phyloP scores from a whole-genome alignment of 768 basidiomycete genomes.

The Phanerochaete sordida region DNA sequence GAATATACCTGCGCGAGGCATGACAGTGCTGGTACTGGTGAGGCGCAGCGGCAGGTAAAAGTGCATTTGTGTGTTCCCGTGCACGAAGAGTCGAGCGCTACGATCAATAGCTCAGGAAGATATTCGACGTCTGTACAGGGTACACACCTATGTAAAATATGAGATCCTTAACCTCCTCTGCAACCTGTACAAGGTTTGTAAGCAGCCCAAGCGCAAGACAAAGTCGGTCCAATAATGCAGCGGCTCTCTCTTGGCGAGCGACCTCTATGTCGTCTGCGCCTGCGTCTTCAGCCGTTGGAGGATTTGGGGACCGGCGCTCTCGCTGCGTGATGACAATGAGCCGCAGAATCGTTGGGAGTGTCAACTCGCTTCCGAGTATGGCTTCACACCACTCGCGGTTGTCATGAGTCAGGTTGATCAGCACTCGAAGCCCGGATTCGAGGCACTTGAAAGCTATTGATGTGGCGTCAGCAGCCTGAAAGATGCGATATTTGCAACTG shows the following conservation, averaged over 20 bases:
- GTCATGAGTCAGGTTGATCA: constrained; percentile 69
- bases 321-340: constrained; percentile 40
- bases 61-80: constrained; percentile 47
- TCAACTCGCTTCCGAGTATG: constrained; percentile 43
- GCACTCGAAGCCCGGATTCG: constrained; percentile 57
- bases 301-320: constrained; percentile 8
- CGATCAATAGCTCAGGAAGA: neutral
- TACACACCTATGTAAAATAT: constrained; percentile 49
- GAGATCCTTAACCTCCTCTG: constrained; percentile 43
- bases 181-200: constrained; percentile 69
- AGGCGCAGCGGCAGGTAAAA: constrained; percentile 49
- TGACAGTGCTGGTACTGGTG: constrained; percentile 42
- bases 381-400: constrained; percentile 52
- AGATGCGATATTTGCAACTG: no score
- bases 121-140: neutral
- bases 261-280: constrained; percentile 15
- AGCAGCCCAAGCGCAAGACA: constrained; percentile 74
- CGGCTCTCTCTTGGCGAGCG: constrained; percentile 24
- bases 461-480: neutral
- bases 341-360: constrained; percentile 46
- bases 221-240: constrained; percentile 59
- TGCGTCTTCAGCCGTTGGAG: constrained; percentile 10
- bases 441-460: constrained; percentile 43
- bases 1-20: constrained; percentile 49
- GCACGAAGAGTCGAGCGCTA: constrained; percentile 55